Evolutionary conservation across 2,329 filamentous ascomycete genomes (phyloP), one percentile per base, ranked within the genome.

Genomic region (Fulvia fulva): DNA sequence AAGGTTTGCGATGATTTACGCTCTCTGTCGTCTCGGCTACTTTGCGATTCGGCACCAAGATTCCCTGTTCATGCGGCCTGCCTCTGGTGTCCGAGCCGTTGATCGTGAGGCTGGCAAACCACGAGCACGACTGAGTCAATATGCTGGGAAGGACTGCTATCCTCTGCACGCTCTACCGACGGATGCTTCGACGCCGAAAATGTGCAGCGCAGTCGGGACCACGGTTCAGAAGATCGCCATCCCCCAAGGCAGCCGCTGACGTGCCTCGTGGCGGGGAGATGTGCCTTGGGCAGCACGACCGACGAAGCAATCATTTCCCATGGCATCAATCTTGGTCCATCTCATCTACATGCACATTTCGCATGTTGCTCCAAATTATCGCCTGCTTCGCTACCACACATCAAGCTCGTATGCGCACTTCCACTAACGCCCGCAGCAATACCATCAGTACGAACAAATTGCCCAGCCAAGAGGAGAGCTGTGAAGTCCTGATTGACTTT

Each of bases 21-120:
- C 45, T 49, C 23, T 49, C 14, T 26, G 23, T 9, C 45, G 45
- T 50, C 37, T 21, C 47, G 47, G 47, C 47, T 50, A 21, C 26
- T 3, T 28, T 32, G 47, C 47, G 47, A 50, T 50, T 50, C 22
- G 22, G 47, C 16, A 30, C 47, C 47, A 50, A 30, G 19, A 50
- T 50, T 50, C 47, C 47, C 47, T 50, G 47, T 50, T 26, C 23
- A 50, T 50, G 47, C 25, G 25, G 25, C 16, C 47, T 16, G 25
- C 47, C 47, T 50, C 47, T 50, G 25, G 47, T 50, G 45, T 32
- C 47, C 47, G 47, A 50, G 47, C 47, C 47, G 25, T 50, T 32
- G 25, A 50, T 21, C 9, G 12, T n/a, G 47, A 21, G n/a, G 23
- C 26, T n/a, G 26, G 47, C 47, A 30, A 50, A 50, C 25, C 14